These are phyloP conservation scores for Castanopsis chinensis DNA, from an alignment of 306 rosid species.

Conservation along the genomic window DNA sequence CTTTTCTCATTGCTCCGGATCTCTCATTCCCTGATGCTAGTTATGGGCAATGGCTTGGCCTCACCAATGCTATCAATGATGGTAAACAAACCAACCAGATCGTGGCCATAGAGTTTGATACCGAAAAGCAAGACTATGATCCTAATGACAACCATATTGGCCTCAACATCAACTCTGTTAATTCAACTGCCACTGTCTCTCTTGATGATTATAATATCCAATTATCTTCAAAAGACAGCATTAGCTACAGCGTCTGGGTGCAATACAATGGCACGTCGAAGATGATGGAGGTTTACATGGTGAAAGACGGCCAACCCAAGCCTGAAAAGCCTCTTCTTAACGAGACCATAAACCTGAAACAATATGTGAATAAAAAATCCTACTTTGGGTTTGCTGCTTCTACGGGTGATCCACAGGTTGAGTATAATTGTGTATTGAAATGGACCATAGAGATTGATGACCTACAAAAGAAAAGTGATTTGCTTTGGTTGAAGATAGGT, in stretches of 20 bases:
- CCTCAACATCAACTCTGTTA: constrained; percentile 41
- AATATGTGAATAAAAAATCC: constrained; percentile 22
- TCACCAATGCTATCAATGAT: constrained; percentile 35
- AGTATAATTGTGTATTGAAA: constrained; percentile 38
- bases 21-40: constrained; percentile 22
- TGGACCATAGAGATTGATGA: constrained; percentile 37
- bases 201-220: constrained; percentile 16
- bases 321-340: constrained; percentile 30
- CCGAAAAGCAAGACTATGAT: constrained; percentile 38
- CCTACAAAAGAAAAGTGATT: constrained; percentile 1
- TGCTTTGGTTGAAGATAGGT: constrained; percentile 28
- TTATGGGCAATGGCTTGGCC: constrained; percentile 48
- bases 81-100: constrained; percentile 21
- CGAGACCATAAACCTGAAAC: constrained; percentile 27
- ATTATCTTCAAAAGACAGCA: constrained; percentile 8
- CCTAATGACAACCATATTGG: constrained; percentile 43
- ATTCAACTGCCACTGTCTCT: constrained; percentile 19
- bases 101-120: constrained; percentile 50
- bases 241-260: constrained; percentile 32
- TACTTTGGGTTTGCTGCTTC: constrained; percentile 50
- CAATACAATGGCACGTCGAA: constrained; percentile 35
- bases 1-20: constrained; percentile 48
- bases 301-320: not conserved
- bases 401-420: constrained; percentile 31
- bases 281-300: constrained; percentile 43